Percentiles rank a stretch among this genome's conserved stretches.
These are phyloP conservation scores for Allomyces macrogynus DNA, from an alignment of 192 early-diverging fungal genomes.

Conservation along the genomic window DNA sequence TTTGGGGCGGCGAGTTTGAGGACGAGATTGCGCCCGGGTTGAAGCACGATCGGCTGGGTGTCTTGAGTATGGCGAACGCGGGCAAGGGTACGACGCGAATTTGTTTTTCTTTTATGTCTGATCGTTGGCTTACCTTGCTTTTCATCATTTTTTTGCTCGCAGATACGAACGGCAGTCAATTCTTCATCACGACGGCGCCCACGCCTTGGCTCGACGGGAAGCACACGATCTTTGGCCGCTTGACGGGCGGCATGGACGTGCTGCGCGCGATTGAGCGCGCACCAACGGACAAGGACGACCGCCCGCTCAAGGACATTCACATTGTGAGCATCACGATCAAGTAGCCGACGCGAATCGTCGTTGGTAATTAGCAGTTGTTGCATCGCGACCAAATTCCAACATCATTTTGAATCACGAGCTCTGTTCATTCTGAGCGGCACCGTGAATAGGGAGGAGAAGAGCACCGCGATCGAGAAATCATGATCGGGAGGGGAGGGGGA, in stretches of 20 bases:
- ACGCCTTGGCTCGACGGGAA: slow-evolving; percentile 58
- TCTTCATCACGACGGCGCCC: slow-evolving; percentile 83
- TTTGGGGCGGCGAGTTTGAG: slow-evolving; percentile 83
- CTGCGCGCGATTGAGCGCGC: slow-evolving; percentile 57
- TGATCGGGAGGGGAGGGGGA: too few relatives aligned
- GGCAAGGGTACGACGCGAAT: slow-evolving; percentile 18
- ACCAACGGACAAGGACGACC: slow-evolving; percentile 11
- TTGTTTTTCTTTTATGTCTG: not conserved
- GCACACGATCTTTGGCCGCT: slow-evolving; percentile 61
- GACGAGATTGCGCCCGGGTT: slow-evolving; percentile 70
- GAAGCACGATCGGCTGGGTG: slow-evolving; percentile 73
- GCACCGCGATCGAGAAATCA: too few relatives aligned
- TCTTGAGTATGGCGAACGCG: slow-evolving; percentile 88
- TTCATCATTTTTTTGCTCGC: slow-evolving; percentile 11
- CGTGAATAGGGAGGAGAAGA: too few relatives aligned
- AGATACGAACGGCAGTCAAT: slow-evolving; percentile 79
- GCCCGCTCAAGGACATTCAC: not conserved
- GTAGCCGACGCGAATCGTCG: not conserved
- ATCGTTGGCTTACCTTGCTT: slow-evolving; percentile 6
- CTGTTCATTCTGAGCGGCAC: too few relatives aligned
- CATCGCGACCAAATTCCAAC: too few relatives aligned
- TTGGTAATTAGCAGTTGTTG: too few relatives aligned
- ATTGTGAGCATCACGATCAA: not conserved
- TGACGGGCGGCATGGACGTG: slow-evolving; percentile 54
- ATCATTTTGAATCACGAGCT: too few relatives aligned